Base-by-base conservation (phyloP, 805 yeast genomes). In the Cyberlindnera suaveolens region DNA sequence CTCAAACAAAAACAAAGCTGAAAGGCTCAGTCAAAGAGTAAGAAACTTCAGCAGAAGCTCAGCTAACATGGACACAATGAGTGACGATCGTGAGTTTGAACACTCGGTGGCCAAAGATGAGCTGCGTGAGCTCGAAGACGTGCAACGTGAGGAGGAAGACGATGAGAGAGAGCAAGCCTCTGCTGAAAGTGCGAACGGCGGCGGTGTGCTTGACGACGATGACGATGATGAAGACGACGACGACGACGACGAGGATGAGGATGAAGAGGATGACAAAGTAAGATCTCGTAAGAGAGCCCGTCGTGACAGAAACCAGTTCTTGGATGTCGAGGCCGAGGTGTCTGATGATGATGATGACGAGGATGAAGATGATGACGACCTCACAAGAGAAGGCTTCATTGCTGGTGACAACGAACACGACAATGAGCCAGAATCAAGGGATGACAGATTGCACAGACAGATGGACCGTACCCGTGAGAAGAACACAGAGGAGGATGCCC, bases 291-390 rank as follows among this genome's bases (percentile, higher is more conserved):
- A 69, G 63, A 62, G 73, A 61, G 62, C 66, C 56, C 70, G 74
- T 46, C 70, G 63, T 44, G 71, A 67, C 38, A 72, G 85, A 46
- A 91, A 91, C 64, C 90, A 85, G 71, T 93, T 56, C 49, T 46
- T 93, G 66, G 99, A 93, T 85, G 95, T 93, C 42, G 98, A 93
- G 71, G 99, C 97, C 46, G 98, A 91, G 64, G 99, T 93, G 45
- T 96, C 91, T 63, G 98, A 91, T 48, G 98, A 93, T 52, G 98
- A 93, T 43, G 98, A 91, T 52, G 91, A 88, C 49, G 98, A 90
- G 48, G 98, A 89, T 38, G 98, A 91, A 49, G 98, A 84, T 53
- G 86, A 80, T 53, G 90, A 95, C n/a, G 97, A 85, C 49, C 67
- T 86, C 27, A 78, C 84, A 36, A 78, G 88, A 56, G 95, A 84